A percentile compares a stretch with the other conserved stretches of the same genome.
phyloP scores from a whole-genome alignment of 371 early-diverging fungal genomes.

The Mucor velutinosus region DNA sequence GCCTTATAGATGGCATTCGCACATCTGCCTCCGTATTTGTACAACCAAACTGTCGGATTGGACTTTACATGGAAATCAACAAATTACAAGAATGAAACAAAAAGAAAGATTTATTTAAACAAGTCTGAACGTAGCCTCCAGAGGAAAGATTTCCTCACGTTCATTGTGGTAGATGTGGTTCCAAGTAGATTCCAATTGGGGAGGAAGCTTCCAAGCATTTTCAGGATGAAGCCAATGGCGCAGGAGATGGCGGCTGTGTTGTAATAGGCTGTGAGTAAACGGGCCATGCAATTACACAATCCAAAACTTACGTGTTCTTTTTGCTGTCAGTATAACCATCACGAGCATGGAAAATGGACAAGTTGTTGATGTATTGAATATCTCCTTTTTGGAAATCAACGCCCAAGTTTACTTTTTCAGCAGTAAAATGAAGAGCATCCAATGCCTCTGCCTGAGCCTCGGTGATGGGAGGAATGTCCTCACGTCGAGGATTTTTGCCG shows the following conservation, averaged over 20 bases:
- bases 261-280: neutral
- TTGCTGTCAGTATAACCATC: slow-evolving; percentile 32
- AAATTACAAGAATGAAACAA: neutral
- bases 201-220: slow-evolving; percentile 31
- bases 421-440: slow-evolving; percentile 30
- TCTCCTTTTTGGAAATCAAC: slow-evolving; percentile 34
- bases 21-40: neutral
- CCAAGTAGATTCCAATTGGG: slow-evolving; percentile 28
- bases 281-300: neutral
- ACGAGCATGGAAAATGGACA: slow-evolving; percentile 39
- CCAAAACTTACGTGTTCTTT: slow-evolving; percentile 22
- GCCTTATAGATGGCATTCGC: neutral
- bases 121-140: slow-evolving; percentile 27
- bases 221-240: slow-evolving; percentile 40
- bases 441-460: slow-evolving; percentile 37
- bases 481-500: slow-evolving; percentile 32
- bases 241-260: slow-evolving; percentile 32
- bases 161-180: slow-evolving; percentile 26
- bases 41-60: neutral
- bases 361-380: slow-evolving; percentile 35
- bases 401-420: slow-evolving; percentile 29
- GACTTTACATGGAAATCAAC: neutral
- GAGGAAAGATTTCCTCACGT: slow-evolving; percentile 27
- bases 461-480: slow-evolving; percentile 33
- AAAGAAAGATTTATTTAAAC: slow-evolving; percentile 7